Evolutionary conservation across 176 grass and related monocot species (phyloP), one percentile per base, ranked within the genome.

Genomic region (Musa beccarii): DNA sequence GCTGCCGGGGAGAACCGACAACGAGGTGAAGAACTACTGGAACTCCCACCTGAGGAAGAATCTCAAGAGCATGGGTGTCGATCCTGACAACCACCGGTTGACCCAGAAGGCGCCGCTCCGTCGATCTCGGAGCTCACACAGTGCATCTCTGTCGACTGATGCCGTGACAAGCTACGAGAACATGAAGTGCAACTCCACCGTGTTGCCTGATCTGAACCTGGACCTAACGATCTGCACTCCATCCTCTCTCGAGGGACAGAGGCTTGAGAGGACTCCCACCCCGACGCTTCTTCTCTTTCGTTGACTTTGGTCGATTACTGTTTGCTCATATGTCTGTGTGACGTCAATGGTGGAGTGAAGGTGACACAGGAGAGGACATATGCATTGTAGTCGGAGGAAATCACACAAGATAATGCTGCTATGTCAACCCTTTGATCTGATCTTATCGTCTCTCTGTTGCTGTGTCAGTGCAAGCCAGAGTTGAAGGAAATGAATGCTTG

Each of bases 11-110:
- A 79, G 87, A 76, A 89, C 79, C 0, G 79, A 68, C 19, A 57
- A 57, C 12, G 86, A 88, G 79, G 79, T 88, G 11, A 78, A 84
- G 79, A 79, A 59, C 9, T 70, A 89, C 25, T 89, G 87, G 83
- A 61, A 85, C 52, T 89, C 76, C 10, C 69, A 69, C 19, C 75
- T 84, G 67, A 85, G 59, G 11, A 68, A 19, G 52, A 76, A 72
- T 69, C 22, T 81, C 2, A 73, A 24, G 5, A 54, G 23, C n/a
- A 63, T 66, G 72, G 80, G 71, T 1, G n/a, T 54, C 17, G 67
- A 69, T 29, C 76, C 76, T 0, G 52, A 71, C 21, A 75, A 49
- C 73, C 81, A 75, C 51, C 54, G 75, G 29, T 14, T 29, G n/a
- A 29, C 54, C 1, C 57, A 21, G 17, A 17, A n/a, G 17, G 16